Evolutionary conservation across 352 stramenopile genomes (phyloP).

Genomic region (Phytophthora podocarpi): DNA sequence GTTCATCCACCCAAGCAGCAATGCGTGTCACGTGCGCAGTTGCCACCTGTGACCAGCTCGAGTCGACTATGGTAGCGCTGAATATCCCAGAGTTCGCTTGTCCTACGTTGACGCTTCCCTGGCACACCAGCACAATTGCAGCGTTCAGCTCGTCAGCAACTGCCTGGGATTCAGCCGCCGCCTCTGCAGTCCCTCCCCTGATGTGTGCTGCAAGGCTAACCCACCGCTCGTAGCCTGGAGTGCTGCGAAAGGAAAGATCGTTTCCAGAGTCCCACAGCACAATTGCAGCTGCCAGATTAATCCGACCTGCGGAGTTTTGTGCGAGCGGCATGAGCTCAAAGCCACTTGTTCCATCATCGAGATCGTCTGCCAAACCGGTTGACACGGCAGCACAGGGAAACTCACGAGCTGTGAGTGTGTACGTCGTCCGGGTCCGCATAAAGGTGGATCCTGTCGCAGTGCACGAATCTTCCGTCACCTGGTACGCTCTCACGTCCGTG

Average conservation of each 20-base stretch:
- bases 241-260: conserved; percentile 50
- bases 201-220: conserved; percentile 24
- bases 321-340: conserved; percentile 52
- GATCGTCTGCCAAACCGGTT: conserved; percentile 52
- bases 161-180: conserved; percentile 3
- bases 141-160: conserved; percentile 45
- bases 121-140: conserved; percentile 28
- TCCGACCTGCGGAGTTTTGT: conserved; percentile 14
- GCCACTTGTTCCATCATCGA: conserved; percentile 40
- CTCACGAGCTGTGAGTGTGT: conserved; percentile 29
- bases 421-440: conserved; percentile 38
- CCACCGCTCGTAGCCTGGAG: conserved; percentile 57
- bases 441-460: conserved; percentile 25
- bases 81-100: conserved; percentile 57
- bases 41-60: conserved; percentile 38
- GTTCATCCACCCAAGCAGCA: conserved; percentile 41
- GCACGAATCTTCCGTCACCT: conserved; percentile 43
- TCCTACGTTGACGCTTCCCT: conserved; percentile 25
- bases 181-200: background rate
- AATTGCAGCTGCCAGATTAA: conserved; percentile 43
- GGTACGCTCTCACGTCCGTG: conserved; percentile 40
- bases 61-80: conserved; percentile 38
- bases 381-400: conserved; percentile 57
- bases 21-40: conserved; percentile 40
- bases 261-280: conserved; percentile 52